Percentiles rank a stretch among this genome's conserved stretches.
Conservation (phyloP, 2,329 filamentous ascomycete species). For the Claviceps arundinis region DNA sequence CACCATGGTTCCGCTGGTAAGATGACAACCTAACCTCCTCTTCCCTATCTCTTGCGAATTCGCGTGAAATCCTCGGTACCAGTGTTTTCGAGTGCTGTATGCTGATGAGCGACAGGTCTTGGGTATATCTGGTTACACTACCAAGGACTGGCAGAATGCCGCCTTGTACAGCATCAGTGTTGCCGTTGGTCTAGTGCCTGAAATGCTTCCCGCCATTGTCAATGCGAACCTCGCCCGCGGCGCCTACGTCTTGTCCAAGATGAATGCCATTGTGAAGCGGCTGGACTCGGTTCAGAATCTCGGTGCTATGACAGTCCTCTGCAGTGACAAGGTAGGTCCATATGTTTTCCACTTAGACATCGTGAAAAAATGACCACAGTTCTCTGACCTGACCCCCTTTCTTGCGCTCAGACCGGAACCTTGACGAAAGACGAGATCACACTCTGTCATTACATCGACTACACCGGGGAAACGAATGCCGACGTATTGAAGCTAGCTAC, state of each 20-base stretch:
- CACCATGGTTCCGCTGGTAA: slow-evolving; percentile 17
- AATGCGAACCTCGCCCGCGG: slow-evolving; percentile 17
- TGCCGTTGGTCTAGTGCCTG: slow-evolving; percentile 16
- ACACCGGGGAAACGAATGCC: slow-evolving; percentile 7
- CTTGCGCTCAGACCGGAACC: slow-evolving; percentile 12
- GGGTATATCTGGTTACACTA: slow-evolving; percentile 13
- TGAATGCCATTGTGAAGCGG: slow-evolving; percentile 23
- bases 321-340: slow-evolving; percentile 16
- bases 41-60: neutral
- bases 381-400: neutral
- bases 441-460: slow-evolving; percentile 12
- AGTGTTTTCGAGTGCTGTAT: neutral
- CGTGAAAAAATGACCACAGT: neutral
- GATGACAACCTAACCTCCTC: neutral
- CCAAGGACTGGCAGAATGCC: slow-evolving; percentile 14
- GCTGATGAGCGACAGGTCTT: slow-evolving; percentile 9
- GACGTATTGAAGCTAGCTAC: slow-evolving; percentile 15
- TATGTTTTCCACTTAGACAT: neutral
- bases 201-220: slow-evolving; percentile 19
- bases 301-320: slow-evolving; percentile 17
- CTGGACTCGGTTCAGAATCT: slow-evolving; percentile 18
- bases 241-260: slow-evolving; percentile 16
- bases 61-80: neutral
- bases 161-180: slow-evolving; percentile 18
- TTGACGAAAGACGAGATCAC: slow-evolving; percentile 17